Conservation (phyloP, 768 basidiomycete genomes). For the Holtermanniella nyarrowii region DNA sequence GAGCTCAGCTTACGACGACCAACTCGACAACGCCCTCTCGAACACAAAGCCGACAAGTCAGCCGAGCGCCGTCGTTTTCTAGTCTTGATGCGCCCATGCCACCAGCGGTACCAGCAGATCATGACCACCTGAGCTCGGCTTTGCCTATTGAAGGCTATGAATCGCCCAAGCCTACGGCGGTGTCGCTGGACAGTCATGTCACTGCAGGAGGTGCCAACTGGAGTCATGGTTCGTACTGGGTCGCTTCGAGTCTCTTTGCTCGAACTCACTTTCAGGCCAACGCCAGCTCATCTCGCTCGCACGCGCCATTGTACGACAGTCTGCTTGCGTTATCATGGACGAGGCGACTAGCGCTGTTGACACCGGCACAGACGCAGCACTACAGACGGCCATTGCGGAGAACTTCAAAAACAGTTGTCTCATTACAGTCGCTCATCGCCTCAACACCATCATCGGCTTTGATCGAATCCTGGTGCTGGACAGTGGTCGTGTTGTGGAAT, state of each 20-base stretch:
- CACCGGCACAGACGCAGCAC: constrained; percentile 38
- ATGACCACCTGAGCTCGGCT: constrained; percentile 8
- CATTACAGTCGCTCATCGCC: constrained; percentile 38
- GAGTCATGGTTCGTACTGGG: not conserved
- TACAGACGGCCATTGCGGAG: constrained; percentile 39
- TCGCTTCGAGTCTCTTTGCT: no score
- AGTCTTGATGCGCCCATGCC: constrained; percentile 10
- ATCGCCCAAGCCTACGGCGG: not conserved
- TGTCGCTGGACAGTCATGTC: not conserved
- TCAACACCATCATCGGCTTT: constrained; percentile 43
- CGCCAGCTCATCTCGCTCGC: constrained; percentile 78
- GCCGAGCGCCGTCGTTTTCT: constrained; percentile 17
- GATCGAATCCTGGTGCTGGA: constrained; percentile 51
- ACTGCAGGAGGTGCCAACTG: not conserved
- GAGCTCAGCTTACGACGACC: constrained; percentile 63
- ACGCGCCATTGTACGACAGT: constrained; percentile 75
- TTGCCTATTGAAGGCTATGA: not conserved
- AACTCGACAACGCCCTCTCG: not conserved
- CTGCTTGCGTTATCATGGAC: constrained; percentile 44
- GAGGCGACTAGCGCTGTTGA: constrained; percentile 40
- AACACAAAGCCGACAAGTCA: constrained; percentile 3
- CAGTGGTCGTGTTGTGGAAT: constrained; percentile 19
- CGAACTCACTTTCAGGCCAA: no score
- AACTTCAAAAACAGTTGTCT: constrained; percentile 37
- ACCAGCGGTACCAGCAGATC: constrained; percentile 1